Base-by-base conservation (phyloP, 306 rosid genomes). In the Quercus cerris region DNA sequence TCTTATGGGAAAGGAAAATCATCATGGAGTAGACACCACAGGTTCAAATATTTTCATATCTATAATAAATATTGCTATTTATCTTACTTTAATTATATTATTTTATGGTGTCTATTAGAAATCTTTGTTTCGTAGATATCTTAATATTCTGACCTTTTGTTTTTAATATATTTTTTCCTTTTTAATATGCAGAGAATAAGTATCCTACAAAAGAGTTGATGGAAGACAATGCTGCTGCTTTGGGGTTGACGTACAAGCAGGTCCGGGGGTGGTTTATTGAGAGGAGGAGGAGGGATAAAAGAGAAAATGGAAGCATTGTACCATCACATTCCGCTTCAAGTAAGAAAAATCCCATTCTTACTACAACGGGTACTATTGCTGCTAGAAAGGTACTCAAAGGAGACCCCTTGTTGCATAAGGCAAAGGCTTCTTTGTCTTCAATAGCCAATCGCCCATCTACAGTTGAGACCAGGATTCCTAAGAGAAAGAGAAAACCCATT, bases 241-340 rank as follows among this genome's bases (percentile, higher is more conserved):
- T 88, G 71, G 89, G 89, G 64, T 88, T 90, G 88, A 86, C 87
- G 27, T 78, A 71, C 86, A 88, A 84, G 88, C 91, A 90, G 83
- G 85, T 90, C 73, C 85, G 74, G 28, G 84, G 85, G 28, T 90
- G 94, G 94, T 90, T 88, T 84, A 79, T 84, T 33, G 89, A 86
- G 84, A 85, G 83, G 80, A 88, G 94, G 85, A 83, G 92, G 84
- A 88, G 82, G 81, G 88, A 83, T 56, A 89, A 81, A 73, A 80
- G 88, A 46, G 87, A 71, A 69, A 83, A 79, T 46, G 85, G 81
- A 67, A 61, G 25, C 73, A 25, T 71, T 27, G 82, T 63, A 23
- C 33, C 85, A 5, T 41, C 80, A 20, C 31, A 35, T 63, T 41
- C 61, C 18, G 46, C 67, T 64, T 74, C 46, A 52, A 62, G 57